phyloP scores from a whole-genome alignment of 768 basidiomycete species.

The Mycena leptocephala region DNA sequence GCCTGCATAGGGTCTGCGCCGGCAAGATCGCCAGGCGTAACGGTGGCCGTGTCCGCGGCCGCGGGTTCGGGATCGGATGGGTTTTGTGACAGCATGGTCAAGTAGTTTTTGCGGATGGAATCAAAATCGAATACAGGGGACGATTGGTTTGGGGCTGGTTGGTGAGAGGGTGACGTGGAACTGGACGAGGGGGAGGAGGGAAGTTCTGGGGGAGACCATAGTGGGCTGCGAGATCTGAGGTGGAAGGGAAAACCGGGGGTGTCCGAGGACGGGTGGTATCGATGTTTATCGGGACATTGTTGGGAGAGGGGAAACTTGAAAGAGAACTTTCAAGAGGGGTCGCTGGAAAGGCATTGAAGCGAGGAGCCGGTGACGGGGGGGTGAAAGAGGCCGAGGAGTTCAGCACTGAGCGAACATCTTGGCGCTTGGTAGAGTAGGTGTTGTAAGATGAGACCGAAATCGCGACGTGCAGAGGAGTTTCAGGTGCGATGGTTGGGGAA shows the following conservation, averaged over 20 bases:
- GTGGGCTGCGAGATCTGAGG: conserved; percentile 81
- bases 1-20: conserved; percentile 29
- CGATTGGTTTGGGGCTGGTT: conserved; percentile 51
- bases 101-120: conserved; percentile 72
- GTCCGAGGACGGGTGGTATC: conserved; percentile 77
- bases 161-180: conserved; percentile 63
- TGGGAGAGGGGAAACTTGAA: conserved; percentile 65
- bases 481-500: conserved; percentile 39
- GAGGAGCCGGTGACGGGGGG: conserved; percentile 55
- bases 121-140: conserved; percentile 60
- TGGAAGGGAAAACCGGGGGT: conserved; percentile 74
- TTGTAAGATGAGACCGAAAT: conserved; percentile 65
- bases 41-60: conserved; percentile 41
- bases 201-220: conserved; percentile 86
- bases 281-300: conserved; percentile 75
- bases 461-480: conserved; percentile 57
- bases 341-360: conserved; percentile 56
- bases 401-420: conserved; percentile 66
- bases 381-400: conserved; percentile 63
- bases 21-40: conserved; percentile 22
- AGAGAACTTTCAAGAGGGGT: conserved; percentile 68
- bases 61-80: conserved; percentile 57
- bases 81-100: conserved; percentile 77
- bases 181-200: conserved; percentile 78
- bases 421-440: conserved; percentile 53